Base-by-base conservation (phyloP, 2,329 filamentous ascomycete species). In the Diatrype stigma region DNA sequence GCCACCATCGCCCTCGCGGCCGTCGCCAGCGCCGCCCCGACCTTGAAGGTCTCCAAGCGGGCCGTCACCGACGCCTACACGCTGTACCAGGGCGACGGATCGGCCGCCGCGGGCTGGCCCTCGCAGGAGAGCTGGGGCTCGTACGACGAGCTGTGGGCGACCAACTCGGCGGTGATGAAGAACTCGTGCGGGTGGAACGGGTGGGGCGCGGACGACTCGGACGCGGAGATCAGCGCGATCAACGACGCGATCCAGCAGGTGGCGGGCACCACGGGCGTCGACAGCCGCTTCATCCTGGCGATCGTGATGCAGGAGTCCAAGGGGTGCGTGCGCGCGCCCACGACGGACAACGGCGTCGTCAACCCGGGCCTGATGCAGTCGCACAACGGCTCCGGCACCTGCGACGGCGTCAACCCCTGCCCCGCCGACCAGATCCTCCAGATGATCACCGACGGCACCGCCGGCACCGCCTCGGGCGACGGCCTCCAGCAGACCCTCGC, bases 41-140 rank as follows among this genome's bases (percentile, higher is more conserved):
- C 52, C 32, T 48, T 42, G 17, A 88, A 93, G 70, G 74, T 78
- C 34, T 87, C 89, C 55, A 94, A 94, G 72, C 82, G 84, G 62
- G 79, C 82, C 83, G 63, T 75, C 77, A 50, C 76, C 78, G 40
- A 70, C 73, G 38, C 19, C n/a, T 56, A 56, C 40, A 45, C 40
- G 14, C 46, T 47, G 44, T 54, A 52, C 47, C 40, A 22, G n/a
- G 54, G 54, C 5, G 49, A 56, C 21, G 54, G 54, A 8, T 53
- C 47, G 8, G 34, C 21, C 6, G 40, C 14, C 3, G 47, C 51
- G 10, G 54, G 52, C 11, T 56, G 54, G 54, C 54, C 54, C 2
- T 49, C 46, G 6, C 46, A 11, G 7, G 34, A 47, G 2, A 44
- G 17, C 21, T 56, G 54, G 54, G 54, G 54, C 40, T 38, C 37